A percentile compares a stretch with the other conserved stretches of the same genome.
phyloP scores from a whole-genome alignment of 208 protist species.

The Acanthamoeba lenticulata region DNA sequence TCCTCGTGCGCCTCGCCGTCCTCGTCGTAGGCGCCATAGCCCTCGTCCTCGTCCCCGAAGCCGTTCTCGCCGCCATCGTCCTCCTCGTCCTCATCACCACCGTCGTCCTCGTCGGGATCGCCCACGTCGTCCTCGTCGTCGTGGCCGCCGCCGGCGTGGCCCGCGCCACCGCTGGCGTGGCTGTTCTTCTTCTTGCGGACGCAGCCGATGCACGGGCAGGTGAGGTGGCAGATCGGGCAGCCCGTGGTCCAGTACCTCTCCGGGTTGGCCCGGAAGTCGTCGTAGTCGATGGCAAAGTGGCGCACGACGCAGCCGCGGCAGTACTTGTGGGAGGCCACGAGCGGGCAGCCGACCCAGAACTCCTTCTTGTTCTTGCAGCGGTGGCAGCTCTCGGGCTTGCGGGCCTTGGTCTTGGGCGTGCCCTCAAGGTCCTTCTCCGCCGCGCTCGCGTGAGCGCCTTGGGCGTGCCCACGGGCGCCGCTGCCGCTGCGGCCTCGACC shows the following conservation, averaged over 20 bases:
- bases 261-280: background rate
- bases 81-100: background rate
- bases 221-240: slow-evolving; percentile 13
- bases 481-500: background rate
- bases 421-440: background rate
- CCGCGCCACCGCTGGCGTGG: background rate
- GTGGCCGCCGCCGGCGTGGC: background rate
- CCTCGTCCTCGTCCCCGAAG: background rate
- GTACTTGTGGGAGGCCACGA: slow-evolving; percentile 12
- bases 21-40: too few species aligned
- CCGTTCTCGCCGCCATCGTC: background rate
- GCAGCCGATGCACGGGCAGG: slow-evolving; percentile 1
- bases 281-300: background rate
- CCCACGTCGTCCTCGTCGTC: background rate
- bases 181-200: background rate
- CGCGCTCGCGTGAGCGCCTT: background rate
- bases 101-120: slow-evolving; percentile 17
- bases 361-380: slow-evolving; percentile 42
- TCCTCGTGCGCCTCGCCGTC: background rate
- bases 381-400: background rate
- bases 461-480: background rate
- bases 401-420: background rate
- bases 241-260: background rate
- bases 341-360: slow-evolving; percentile 28
- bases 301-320: slow-evolving; percentile 4